Conservation (phyloP, 1,284 basidiomycete genomes). For the Apiotrichum porosum region DNA sequence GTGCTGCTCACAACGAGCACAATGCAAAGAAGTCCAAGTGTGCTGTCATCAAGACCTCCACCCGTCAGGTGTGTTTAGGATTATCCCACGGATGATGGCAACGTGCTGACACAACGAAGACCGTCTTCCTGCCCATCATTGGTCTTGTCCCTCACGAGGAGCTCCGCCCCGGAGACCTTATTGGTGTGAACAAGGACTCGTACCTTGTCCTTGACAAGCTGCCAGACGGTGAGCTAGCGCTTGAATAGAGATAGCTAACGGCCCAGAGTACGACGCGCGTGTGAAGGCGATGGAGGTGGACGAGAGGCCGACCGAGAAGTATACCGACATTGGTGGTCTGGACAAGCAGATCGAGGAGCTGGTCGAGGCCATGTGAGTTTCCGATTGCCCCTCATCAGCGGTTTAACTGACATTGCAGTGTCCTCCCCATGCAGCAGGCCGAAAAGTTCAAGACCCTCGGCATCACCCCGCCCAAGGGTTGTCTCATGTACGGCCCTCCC, state of each 20-base stretch:
- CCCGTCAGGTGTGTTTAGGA: conserved; percentile 61
- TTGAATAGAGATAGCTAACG: not conserved
- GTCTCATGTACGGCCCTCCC: conserved; percentile 73
- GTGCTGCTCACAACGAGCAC: conserved; percentile 88
- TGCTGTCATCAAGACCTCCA: conserved; percentile 98
- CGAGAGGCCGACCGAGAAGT: conserved; percentile 70
- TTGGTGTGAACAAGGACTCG: conserved; percentile 99
- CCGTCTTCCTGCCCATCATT: conserved; percentile 96
- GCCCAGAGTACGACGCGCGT: conserved; percentile 68
- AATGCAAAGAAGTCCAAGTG: conserved; percentile 94
- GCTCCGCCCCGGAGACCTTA: conserved; percentile 85
- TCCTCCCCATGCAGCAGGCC: conserved; percentile 73
- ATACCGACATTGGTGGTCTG: conserved; percentile 72
- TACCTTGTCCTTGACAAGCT: conserved; percentile 91
- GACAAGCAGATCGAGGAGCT: conserved; percentile 79
- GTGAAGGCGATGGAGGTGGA: conserved; percentile 93
- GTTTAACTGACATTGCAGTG: conserved; percentile 43
- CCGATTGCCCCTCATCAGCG: too few relatives aligned
- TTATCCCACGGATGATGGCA: too few relatives aligned
- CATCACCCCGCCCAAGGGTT: conserved; percentile 74
- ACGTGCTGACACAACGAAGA: conserved; percentile 55
- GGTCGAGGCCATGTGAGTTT: conserved; percentile 62
- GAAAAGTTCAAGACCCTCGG: conserved; percentile 75
- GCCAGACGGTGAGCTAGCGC: conserved; percentile 49
- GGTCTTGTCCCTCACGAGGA: conserved; percentile 90